These are phyloP conservation scores for Bonia amplexicaulis DNA, from an alignment of 176 grass and related monocot species.

Conservation along the genomic window DNA sequence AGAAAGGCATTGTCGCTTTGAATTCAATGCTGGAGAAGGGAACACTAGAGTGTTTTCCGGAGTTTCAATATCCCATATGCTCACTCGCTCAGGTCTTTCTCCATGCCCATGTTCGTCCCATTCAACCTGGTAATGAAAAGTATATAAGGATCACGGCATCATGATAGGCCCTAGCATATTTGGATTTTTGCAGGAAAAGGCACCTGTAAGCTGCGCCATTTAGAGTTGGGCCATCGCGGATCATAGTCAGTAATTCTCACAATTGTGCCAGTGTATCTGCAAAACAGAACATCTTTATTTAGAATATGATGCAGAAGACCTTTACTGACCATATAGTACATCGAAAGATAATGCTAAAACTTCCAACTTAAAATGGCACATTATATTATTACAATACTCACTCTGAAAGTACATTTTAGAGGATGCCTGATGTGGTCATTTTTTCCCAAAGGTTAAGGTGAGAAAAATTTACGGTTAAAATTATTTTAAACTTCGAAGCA, in stretches of 20 bases:
- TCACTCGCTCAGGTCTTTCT: constrained; percentile 78
- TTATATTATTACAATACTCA: neutral
- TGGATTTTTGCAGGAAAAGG: constrained; percentile 10
- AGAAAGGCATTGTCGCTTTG: constrained; percentile 84
- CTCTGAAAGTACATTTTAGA: neutral
- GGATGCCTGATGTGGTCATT: neutral
- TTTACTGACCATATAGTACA: neutral
- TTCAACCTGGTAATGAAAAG: constrained; percentile 50
- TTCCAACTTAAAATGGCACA: neutral
- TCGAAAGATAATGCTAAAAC: neutral
- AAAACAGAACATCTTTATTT: constrained; percentile 2
- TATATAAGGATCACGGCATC: neutral
- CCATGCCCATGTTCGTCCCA: constrained; percentile 98
- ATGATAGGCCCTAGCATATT: neutral
- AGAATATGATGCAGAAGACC: neutral
- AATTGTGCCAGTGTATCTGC: constrained; percentile 80
- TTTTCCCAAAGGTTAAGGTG: neutral
- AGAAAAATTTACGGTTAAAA: neutral
- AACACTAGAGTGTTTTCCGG: constrained; percentile 74
- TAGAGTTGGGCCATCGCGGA: constrained; percentile 95
- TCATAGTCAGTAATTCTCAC: constrained; percentile 74
- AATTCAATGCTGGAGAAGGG: constrained; percentile 49
- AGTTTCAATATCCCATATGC: constrained; percentile 88
- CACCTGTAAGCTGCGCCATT: constrained; percentile 91
- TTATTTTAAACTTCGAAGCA: neutral